phyloP scores from a whole-genome alignment of 1,284 basidiomycete genomes.

The Cutaneotrichosporon sp. region DNA sequence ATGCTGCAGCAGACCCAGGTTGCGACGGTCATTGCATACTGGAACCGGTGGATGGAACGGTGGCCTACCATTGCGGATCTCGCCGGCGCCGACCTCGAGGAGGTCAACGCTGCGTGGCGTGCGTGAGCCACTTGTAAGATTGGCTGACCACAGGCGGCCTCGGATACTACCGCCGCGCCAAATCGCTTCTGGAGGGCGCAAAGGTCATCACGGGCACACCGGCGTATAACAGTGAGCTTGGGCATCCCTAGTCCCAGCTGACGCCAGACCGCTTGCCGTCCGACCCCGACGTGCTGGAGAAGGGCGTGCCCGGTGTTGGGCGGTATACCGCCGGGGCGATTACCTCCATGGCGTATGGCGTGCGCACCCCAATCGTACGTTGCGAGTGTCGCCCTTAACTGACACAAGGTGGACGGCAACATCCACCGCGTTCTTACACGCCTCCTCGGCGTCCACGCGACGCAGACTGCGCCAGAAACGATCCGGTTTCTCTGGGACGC shows the following conservation, averaged over 20 bases:
- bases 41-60: constrained; percentile 73
- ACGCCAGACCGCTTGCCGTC: constrained; percentile 59
- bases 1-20: constrained; percentile 96
- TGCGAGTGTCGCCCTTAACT: background rate
- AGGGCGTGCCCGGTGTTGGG: constrained; percentile 81
- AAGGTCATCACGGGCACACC: constrained; percentile 66
- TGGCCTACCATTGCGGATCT: constrained; percentile 78
- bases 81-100: constrained; percentile 68
- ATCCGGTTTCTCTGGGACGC: constrained; percentile 76
- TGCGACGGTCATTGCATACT: constrained; percentile 82
- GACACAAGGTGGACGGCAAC: constrained; percentile 76
- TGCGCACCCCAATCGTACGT: constrained; percentile 73
- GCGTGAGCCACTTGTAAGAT: background rate
- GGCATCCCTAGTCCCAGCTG: too few species aligned
- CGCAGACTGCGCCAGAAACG: constrained; percentile 69
- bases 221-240: constrained; percentile 33
- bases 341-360: constrained; percentile 80
- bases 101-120: constrained; percentile 80
- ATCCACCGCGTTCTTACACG: constrained; percentile 77
- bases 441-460: constrained; percentile 71
- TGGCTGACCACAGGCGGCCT: constrained; percentile 51
- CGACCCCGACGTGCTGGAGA: constrained; percentile 73
- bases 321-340: constrained; percentile 80
- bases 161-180: constrained; percentile 85
- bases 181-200: constrained; percentile 69